Evolutionary conservation across 805 yeast genomes (phyloP), one percentile per base, ranked within the genome.

Genomic region (Monosporozyma aerobia): DNA sequence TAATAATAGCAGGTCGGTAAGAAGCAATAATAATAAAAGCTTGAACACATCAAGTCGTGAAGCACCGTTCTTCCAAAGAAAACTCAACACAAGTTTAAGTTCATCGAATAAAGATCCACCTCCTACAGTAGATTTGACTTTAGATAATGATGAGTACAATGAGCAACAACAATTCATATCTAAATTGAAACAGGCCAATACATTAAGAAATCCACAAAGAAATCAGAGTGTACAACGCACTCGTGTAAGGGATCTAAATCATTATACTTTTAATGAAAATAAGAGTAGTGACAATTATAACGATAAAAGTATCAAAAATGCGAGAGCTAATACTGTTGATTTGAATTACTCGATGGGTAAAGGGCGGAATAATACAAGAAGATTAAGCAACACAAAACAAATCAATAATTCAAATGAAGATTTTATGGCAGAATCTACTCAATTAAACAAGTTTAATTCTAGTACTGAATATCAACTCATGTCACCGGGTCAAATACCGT

Each of bases 91-190:
- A 7, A 44, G 32, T 16, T 29, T 23, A 27, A 37, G 22, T 44
- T 43, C 8, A 37, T 32, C 22, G 27, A 47, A 47, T 19, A 35
- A 37, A 37, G 22, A 27, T 23, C 47, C 41, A 3, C 65, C 65
- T 9, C 58, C 60, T 32, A 63, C 67, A 1, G 64, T 64, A 1
- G 66, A 63, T 53, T 44, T 62, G 35, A 64, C 67, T 1, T 33
- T 55, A n/a, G 67, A 61, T 44, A 60, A 55, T 16, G 55, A 56
- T 37, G 56, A 59, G 44, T 43, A 43, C 14, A 43, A 23, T 43
- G 45, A 43, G 23, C 45, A 43, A 43, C 45, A 43, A 43, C 54
- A 57, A 0, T 64, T 64, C 48, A 35, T 63, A 0, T 43, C 53
- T 25, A 62, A 63, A 51, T 48, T 63, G 35, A 62, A 61, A 52